Base-by-base conservation (phyloP, 2,329 filamentous ascomycete species). In the Lithohypha guttulata region DNA sequence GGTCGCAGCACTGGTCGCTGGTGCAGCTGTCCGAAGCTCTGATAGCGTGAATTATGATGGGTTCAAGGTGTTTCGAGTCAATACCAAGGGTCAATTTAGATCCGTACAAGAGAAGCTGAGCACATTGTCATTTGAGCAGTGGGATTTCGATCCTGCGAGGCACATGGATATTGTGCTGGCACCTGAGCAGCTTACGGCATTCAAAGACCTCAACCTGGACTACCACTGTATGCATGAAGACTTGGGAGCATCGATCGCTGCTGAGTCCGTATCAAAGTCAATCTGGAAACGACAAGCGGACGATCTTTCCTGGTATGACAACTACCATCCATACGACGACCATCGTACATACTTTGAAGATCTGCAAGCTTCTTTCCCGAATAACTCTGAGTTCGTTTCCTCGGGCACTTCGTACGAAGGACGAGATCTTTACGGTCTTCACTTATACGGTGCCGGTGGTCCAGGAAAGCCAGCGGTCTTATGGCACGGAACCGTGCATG, bases 401-500 rank as follows among this genome's bases (percentile, higher is more conserved):
- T 58, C 65, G 2, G 73, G 73, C 3, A 61, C 53, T 19, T 71
- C 69, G 0, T 55, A 60, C 22, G 55, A 70, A 36, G 68, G 67
- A 2, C 61, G 66, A 26, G 46, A 58, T 3, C 60, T 66, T 34
- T 58, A 55, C 15, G 63, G 61, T 14, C 56, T 77, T 28, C 72
- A 75, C 44, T 59, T 77, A 37, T 76, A 62, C 55, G 73, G 72
- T 2, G 43, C 42, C 20, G 62, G 63, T 1, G 52, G 52, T 25
- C 61, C 59, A 34, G 64, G 66, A 21, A 70, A 70, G 45, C 70
- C 70, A 1, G 73, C 69, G 13, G 55, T 75, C 29, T 61, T 77
- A 29, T 67, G 70, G 51, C 73, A 77, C 52, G 68, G 66, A 9
- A 77, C 68, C 17, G 69, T 75, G 9, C 74, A 79, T 52, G 71